Conservation (phyloP, 805 yeast species). For the Saccharomycopsis fodiens region DNA sequence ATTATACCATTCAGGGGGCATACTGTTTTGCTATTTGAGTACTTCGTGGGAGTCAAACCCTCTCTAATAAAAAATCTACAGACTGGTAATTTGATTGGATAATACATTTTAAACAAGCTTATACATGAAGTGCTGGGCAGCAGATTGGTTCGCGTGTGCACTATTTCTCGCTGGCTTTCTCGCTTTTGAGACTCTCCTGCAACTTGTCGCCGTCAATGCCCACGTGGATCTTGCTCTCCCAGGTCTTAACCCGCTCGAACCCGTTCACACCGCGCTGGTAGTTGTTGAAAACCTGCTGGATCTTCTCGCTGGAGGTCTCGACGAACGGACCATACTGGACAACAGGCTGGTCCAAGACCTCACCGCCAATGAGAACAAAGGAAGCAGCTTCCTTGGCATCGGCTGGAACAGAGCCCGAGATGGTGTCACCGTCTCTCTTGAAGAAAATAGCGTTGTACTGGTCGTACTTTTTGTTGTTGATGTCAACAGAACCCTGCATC, state of each 20-base stretch:
- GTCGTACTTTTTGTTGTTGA: constrained; percentile 37
- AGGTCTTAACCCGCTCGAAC: constrained; percentile 60
- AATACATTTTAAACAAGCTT: no score
- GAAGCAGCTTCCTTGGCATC: constrained; percentile 39
- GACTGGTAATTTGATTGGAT: no score
- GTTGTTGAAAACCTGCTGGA: constrained; percentile 62
- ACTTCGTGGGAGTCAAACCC: no score
- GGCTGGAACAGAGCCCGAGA: constrained; percentile 46
- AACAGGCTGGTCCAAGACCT: constrained; percentile 62
- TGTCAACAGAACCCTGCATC: constrained; percentile 48
- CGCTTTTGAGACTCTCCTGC: constrained; percentile 3
- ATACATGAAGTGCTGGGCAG: no score
- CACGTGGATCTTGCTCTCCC: constrained; percentile 6
- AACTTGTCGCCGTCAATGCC: constrained; percentile 11
- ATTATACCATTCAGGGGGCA: no score
- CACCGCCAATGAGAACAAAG: constrained; percentile 68
- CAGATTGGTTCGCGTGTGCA: no score
- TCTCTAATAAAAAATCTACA: no score
- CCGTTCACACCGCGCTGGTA: constrained; percentile 66
- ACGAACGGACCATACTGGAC: constrained; percentile 93
- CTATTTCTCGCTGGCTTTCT: constrained; percentile 32
- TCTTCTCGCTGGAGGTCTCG: constrained; percentile 57
- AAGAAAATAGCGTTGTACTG: constrained; percentile 53
- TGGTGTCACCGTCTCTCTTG: constrained; percentile 57
- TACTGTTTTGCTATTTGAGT: no score